These are phyloP conservation scores for Pyronema omphalodes DNA, from an alignment of 495 filamentous ascomycete genomes.

Conservation along the genomic window DNA sequence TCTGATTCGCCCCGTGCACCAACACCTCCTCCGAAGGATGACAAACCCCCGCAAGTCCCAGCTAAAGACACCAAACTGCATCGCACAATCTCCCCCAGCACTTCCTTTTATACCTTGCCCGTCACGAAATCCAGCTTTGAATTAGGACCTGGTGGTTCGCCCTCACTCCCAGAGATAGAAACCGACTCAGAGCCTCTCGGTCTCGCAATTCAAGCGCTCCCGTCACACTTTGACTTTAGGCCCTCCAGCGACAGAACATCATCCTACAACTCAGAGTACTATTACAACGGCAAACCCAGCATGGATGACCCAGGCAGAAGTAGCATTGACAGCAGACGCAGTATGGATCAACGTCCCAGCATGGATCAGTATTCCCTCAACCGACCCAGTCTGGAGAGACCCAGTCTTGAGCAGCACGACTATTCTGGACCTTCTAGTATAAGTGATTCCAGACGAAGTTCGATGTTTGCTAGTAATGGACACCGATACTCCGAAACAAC, in stretches of 20 bases:
- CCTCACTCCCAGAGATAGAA: constrained; percentile 22
- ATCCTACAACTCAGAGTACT: constrained; percentile 4
- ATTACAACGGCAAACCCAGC: background rate
- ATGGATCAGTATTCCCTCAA: constrained; percentile 19
- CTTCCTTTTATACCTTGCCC: constrained; percentile 12
- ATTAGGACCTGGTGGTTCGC: constrained; percentile 11
- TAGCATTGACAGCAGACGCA: background rate
- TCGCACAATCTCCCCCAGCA: constrained; percentile 16
- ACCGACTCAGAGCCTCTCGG: constrained; percentile 22
- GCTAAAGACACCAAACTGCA: constrained; percentile 6
- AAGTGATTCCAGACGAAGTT: constrained; percentile 20
- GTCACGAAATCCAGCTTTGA: constrained; percentile 11
- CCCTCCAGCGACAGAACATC: background rate
- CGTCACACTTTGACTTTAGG: constrained; percentile 8
- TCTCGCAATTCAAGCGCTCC: constrained; percentile 18
- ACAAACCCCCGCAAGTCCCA: constrained; percentile 18
- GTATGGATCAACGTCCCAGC: constrained; percentile 7
- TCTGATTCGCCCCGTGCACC: constrained; percentile 17
- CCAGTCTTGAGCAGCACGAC: constrained; percentile 7
- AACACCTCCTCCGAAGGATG: constrained; percentile 23
- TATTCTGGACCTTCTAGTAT: constrained; percentile 20
- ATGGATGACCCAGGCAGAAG: background rate
- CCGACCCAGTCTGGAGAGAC: constrained; percentile 16
- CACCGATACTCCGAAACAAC: constrained; percentile 19
- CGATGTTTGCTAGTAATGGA: constrained; percentile 14